Evolutionary conservation across 1,284 basidiomycete genomes (phyloP).

Genomic region (Xerocomus nothofagi): DNA sequence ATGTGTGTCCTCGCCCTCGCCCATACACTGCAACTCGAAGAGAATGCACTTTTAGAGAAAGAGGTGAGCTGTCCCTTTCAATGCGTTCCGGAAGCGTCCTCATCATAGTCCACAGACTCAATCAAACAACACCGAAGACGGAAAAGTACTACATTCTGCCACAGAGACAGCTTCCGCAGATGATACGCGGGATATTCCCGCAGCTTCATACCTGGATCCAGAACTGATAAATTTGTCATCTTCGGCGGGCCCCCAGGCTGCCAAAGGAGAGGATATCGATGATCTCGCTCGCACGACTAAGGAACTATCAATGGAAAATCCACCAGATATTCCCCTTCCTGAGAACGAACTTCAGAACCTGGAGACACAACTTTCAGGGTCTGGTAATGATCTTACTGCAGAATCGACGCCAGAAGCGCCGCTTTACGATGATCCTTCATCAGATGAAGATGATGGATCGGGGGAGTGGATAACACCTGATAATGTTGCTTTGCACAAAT

Average conservation of each 20-base stretch:
- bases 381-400: constrained; percentile 6
- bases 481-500: constrained; percentile 88
- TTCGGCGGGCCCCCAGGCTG: background rate
- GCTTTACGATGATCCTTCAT: constrained; percentile 68
- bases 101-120: constrained; percentile 11
- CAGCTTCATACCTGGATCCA: background rate
- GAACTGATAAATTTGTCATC: constrained; percentile 1
- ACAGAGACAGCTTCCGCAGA: constrained; percentile 45
- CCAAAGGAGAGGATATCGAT: background rate
- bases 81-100: background rate
- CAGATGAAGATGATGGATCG: constrained; percentile 76
- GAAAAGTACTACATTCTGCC: constrained; percentile 13
- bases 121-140: background rate
- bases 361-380: constrained; percentile 5
- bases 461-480: constrained; percentile 97
- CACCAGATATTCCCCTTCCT: background rate
- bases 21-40: constrained; percentile 68
- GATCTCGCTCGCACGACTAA: constrained; percentile 14
- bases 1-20: constrained; percentile 90
- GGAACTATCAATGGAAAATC: constrained; percentile 15
- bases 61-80: constrained; percentile 15
- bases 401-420: constrained; percentile 25
- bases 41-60: constrained; percentile 15
- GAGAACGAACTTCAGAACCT: background rate
- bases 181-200: constrained; percentile 32